Conservation (phyloP, 352 stramenopile genomes). For the Pythium sp. region DNA sequence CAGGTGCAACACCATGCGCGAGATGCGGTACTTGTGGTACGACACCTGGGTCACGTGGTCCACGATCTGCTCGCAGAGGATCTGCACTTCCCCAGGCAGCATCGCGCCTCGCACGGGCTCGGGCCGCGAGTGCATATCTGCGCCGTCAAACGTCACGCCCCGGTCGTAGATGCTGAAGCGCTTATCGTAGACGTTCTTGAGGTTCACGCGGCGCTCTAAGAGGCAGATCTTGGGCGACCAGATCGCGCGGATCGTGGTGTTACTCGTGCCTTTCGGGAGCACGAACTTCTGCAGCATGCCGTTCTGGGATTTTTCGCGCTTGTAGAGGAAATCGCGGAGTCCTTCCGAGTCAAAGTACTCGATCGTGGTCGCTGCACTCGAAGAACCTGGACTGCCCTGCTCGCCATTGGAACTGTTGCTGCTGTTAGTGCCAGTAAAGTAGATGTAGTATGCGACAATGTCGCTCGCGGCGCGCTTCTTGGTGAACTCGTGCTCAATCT, state of each 20-base stretch:
- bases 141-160: constrained; percentile 93
- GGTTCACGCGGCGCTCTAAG: constrained; percentile 90
- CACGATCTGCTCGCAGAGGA: constrained; percentile 91
- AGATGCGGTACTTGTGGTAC: constrained; percentile 91
- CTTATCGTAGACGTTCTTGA: constrained; percentile 87
- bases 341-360: constrained; percentile 90
- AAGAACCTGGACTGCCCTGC: background rate
- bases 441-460: constrained; percentile 93
- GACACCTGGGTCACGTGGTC: constrained; percentile 91
- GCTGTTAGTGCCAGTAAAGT: constrained; percentile 21
- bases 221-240: constrained; percentile 96
- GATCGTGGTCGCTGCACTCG: constrained; percentile 56
- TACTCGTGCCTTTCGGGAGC: constrained; percentile 89
- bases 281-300: constrained; percentile 95
- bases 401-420: background rate
- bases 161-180: constrained; percentile 93
- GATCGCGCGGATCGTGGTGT: constrained; percentile 89
- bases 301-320: constrained; percentile 85
- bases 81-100: constrained; percentile 87
- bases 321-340: constrained; percentile 93
- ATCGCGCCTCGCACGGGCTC: constrained; percentile 90
- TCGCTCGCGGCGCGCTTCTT: constrained; percentile 79
- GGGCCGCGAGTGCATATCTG: constrained; percentile 81
- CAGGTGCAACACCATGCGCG: constrained; percentile 94
- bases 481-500: constrained; percentile 94